phyloP scores from a whole-genome alignment of 352 stramenopile genomes.

The Phytophthora citricola region DNA sequence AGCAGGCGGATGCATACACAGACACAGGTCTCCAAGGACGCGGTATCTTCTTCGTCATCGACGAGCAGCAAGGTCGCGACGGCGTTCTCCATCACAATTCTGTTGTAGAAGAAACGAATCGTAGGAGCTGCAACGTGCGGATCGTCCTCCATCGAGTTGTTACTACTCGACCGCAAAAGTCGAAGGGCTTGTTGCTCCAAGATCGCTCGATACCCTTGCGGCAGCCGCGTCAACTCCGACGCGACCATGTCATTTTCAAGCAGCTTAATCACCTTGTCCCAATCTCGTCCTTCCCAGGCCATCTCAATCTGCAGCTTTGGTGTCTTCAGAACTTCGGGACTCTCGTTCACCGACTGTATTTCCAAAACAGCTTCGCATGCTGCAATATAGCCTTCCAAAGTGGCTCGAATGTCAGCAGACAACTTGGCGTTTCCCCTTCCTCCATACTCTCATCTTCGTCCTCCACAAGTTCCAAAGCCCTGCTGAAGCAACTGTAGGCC shows the following conservation, averaged over 20 bases:
- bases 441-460: slow-evolving; percentile 34
- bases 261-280: slow-evolving; percentile 54
- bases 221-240: slow-evolving; percentile 41
- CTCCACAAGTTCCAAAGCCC: slow-evolving; percentile 62
- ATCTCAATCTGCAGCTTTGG: slow-evolving; percentile 51
- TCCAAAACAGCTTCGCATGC: slow-evolving; percentile 75
- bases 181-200: slow-evolving; percentile 62
- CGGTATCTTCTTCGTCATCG: slow-evolving; percentile 22
- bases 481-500: slow-evolving; percentile 78
- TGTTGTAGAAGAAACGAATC: slow-evolving; percentile 62
- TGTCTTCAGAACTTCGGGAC: slow-evolving; percentile 40
- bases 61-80: slow-evolving; percentile 39
- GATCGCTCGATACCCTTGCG: slow-evolving; percentile 41
- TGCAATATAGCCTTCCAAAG: slow-evolving; percentile 74
- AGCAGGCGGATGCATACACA: slow-evolving; percentile 51
- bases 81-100: slow-evolving; percentile 55
- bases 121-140: slow-evolving; percentile 26
- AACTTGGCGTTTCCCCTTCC: slow-evolving; percentile 19
- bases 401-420: slow-evolving; percentile 34
- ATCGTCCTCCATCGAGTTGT: slow-evolving; percentile 32
- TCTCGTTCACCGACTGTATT: slow-evolving; percentile 44
- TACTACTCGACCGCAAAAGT: slow-evolving; percentile 44
- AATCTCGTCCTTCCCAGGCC: slow-evolving; percentile 56
- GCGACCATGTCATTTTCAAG: slow-evolving; percentile 55
- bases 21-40: slow-evolving; percentile 43